Conservation (phyloP, 78 protist genomes). For the Dictyostelium citrinum region DNA sequence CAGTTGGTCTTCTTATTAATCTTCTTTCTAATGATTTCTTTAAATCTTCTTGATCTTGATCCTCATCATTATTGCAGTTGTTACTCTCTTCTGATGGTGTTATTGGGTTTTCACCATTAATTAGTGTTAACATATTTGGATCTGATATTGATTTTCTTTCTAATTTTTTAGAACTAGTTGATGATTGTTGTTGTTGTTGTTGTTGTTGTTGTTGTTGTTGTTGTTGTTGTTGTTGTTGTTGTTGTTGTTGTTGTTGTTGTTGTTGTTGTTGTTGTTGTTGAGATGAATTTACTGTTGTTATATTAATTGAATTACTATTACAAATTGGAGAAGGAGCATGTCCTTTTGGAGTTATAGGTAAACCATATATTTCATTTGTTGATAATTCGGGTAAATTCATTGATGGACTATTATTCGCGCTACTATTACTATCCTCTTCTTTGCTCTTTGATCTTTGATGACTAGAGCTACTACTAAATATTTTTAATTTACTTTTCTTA, state of each 20-base stretch:
- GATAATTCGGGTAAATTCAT: background rate
- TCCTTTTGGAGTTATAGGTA: background rate
- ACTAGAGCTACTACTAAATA: background rate
- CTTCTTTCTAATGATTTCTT: slow-evolving; percentile 28
- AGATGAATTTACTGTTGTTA: background rate
- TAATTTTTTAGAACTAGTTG: background rate
- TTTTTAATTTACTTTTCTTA: background rate
- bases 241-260: background rate
- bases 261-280: background rate
- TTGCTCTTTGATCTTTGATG: background rate
- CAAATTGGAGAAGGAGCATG: background rate
- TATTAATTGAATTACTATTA: background rate
- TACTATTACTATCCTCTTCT: background rate
- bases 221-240: background rate
- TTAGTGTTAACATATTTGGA: background rate
- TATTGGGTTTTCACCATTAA: background rate
- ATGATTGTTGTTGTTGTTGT: background rate
- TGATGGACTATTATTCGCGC: background rate
- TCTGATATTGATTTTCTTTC: slow-evolving; percentile 9
- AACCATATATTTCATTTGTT: background rate
- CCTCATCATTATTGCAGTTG: background rate
- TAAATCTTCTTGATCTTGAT: background rate
- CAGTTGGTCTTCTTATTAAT: slow-evolving; percentile 50
- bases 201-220: background rate
- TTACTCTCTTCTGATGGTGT: background rate